Base-by-base conservation (phyloP, 495 filamentous ascomycete genomes). In the Penicillium cataractarum region DNA sequence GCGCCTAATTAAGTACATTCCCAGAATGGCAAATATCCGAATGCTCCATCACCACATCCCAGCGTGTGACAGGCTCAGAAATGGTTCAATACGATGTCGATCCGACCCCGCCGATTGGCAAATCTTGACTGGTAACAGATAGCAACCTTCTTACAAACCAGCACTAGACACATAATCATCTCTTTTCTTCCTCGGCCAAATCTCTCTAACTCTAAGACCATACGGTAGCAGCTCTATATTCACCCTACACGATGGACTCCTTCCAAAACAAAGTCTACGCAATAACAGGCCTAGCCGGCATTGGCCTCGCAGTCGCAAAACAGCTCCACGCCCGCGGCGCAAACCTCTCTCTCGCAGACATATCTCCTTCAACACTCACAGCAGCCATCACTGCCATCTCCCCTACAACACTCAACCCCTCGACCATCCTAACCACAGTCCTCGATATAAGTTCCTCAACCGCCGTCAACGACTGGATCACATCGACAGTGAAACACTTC, bases 211-310 rank as follows among this genome's bases (percentile, higher is more conserved):
- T 22, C 10, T 29, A 29, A 12, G 22, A 32, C 5, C 32, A 10
- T 24, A 42, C 7, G 7, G 4, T 31, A 31, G 24, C 46, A 17
- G 10, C 12, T 15, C 35, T 17, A 39, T 12, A 39, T 31, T 21
- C 13, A 54, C 12, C 21, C 15, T 7, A 17, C 15, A 54, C 6
- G 56, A 73, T 71, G 68, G 58, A 72, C 55, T 67, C 70, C 46
- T 58, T 78, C 55, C 58, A 74, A 60, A 68, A 66, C 51, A 84
- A 80, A 73, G 79, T 84, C 57, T 81, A 84, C 65, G 80, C 78
- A 42, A 66, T 87, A 32, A 87, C 84, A 26, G 84, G 84, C 48
- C 82, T 78, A 13, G 77, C 83, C 2, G 85, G 85, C 9, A 87
- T 87, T 52, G 85, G 84, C n/a, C 73, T 83, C 26, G 81, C 82